Evolutionary conservation across 192 early-diverging fungal species (phyloP), one percentile per base, ranked within the genome.

Genomic region (Dimargaris verticillata): DNA sequence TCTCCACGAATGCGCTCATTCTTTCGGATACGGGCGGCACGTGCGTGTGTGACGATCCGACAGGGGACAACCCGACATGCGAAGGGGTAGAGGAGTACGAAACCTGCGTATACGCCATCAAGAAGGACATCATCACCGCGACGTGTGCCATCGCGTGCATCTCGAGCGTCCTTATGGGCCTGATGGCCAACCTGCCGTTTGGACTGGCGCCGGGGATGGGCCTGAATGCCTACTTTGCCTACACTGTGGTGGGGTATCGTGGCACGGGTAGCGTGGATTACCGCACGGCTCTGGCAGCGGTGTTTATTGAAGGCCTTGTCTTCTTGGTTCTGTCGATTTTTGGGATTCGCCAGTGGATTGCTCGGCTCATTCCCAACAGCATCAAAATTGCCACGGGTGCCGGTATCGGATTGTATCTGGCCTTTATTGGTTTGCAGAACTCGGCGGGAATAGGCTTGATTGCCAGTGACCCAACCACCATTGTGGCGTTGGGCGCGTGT

Each of bases 131-230:
- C 47, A 84, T 89, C 61, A 86, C 83, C 3, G 86, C 80, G 25
- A 88, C 86, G 0, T 75, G 84, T 33, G 79, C 81, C 44, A 78
- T 81, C 60, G 68, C 85, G 17, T 74, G 77, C 62, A 74, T 89
- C 60, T 69, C 85, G 0, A 78, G 76, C 41, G 63, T 80, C n/a
- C 67, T 82, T n/a, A 84, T 86, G 72, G 82, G 83, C 49, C 43
- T 77, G 7, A 68, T 83, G 20, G 83, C 88, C 6, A 89, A 91
- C 61, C 69, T 88, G 64, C 88, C 88, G 1, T 69, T 91, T 62
- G 85, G 83, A 18, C 66, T 91, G 69, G 88, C 88, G 13, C 88
- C 88, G 20, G 87, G 87, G 63, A 82, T 91, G 82, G 88, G 88
- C 11, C 70, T 88, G 22, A 89, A 85, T 57, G 85, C 87, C 26